phyloP scores from a whole-genome alignment of 2,329 filamentous ascomycete species.

The Trichoderma sp. region DNA sequence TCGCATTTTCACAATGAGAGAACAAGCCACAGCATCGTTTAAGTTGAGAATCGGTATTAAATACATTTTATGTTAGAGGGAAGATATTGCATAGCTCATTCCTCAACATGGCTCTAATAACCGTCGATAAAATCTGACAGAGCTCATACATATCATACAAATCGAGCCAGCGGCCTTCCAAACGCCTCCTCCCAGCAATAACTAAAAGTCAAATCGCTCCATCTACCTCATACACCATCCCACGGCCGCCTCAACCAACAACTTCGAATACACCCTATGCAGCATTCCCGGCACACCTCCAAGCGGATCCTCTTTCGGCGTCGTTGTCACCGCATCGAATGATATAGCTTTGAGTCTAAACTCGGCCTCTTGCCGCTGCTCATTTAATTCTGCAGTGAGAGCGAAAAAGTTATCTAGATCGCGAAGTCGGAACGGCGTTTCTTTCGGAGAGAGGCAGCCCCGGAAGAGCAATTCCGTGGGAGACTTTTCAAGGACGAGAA shows the following conservation, averaged over 20 bases:
- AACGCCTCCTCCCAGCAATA: not conserved
- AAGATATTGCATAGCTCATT: not conserved
- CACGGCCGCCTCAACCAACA: constrained; percentile 7
- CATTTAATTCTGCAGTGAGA: not conserved
- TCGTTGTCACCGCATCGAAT: constrained; percentile 5
- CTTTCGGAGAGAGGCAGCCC: not conserved
- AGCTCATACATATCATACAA: not conserved
- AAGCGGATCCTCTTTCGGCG: constrained; percentile 7
- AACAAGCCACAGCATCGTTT: too few species aligned
- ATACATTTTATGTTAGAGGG: too few species aligned
- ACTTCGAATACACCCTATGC: not conserved
- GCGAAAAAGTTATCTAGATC: not conserved
- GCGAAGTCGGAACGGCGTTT: not conserved
- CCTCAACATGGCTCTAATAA: not conserved
- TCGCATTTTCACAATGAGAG: too few species aligned
- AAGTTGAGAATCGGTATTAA: too few species aligned
- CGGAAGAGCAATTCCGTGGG: not conserved
- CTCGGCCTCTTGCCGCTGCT: not conserved
- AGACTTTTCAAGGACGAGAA: constrained; percentile 6
- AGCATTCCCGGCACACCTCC: not conserved
- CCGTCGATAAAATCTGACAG: not conserved
- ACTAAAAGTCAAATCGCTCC: too few species aligned
- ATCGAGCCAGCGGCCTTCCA: not conserved
- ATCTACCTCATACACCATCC: not conserved
- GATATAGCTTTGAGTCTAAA: not conserved